Evolutionary conservation across 2,329 filamentous ascomycete genomes (phyloP), one percentile per base, ranked within the genome.

Genomic region (Penicillium sp.): DNA sequence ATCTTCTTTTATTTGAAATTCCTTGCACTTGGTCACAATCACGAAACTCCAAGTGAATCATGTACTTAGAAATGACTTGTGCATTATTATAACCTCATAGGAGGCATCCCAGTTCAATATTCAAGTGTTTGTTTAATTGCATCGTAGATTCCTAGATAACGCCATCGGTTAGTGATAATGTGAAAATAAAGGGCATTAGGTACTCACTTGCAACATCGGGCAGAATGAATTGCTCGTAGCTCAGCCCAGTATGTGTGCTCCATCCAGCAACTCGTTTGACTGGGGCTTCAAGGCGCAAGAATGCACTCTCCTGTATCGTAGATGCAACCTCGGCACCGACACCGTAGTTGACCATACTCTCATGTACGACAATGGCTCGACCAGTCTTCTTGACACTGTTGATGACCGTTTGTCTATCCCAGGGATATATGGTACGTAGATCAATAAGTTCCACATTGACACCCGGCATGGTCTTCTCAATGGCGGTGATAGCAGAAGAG

Each of bases 251-350:
- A 71, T 93, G 92, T 50, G 89, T 91, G 69, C 88, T 90, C 89
- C 90, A 96, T n/a, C 92, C 91, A 4, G 90, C 89, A 5, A 97
- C 87, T 47, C 92, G 83, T 61, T 87, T 84, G 8, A 97, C 89
- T 0, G 92, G 92, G 5, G 92, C 91, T 68, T 96, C 91, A 28
- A 97, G 76, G 4, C 87, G 82, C 60, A 94, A 71, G 70, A 97
- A 97, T 0, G 91, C 93, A 53, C 88, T 86, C 63, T 94, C 90
- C 71, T 96, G 91, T 49, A 97, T 89, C 1, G 89, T 89, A 0
- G 91, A 90, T 1, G 92, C 90, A 0, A 97, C 87, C 69, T 96
- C 91, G 5, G 92, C 91, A 2, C 92, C 92, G 16, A 96, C 84
- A 14, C 92, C 92, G 7, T 89, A 89, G 66, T 96, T 96, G 61